Evolutionary conservation across 2,329 filamentous ascomycete species (phyloP), one percentile per base, ranked within the genome.

Genomic region (Acrocalymma vagum): DNA sequence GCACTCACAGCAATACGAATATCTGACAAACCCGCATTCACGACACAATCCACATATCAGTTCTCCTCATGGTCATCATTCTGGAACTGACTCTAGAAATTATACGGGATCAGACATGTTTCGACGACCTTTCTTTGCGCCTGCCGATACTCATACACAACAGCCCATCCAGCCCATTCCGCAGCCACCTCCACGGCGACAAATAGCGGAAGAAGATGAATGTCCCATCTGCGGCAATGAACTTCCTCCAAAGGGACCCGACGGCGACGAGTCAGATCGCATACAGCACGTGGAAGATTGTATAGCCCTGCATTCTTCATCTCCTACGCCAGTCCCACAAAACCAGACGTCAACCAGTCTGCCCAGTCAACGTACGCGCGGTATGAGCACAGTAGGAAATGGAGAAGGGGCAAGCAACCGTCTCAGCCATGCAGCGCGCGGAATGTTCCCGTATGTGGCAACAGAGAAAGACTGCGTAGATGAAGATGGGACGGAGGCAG

Each of bases 141-240:
- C 51, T 28, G 23, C 3, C 33, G 13, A 3, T 26, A 9, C 13
- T 20, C 17, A 24, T n/a, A 10, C 16, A 38, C 50, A 2, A 34
- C 55, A 22, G 9, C 37, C 44, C 42, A n/a, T 37, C 52, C 3
- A 32, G 44, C 9, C 50, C 51, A 30, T 44, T 28, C 6, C 17
- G 14, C 57, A 56, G 15, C 58, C 57, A 9, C 40, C 51, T 13
- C 61, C 57, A 4, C 41, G 61, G 14, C 53, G 59, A 15, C 55
- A 67, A 36, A 63, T 77, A 9, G 54, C 65, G 2, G 88, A 92
- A 63, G 88, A 91, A 60, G 88, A 92, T 61, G 86, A 90, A 57
- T 93, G 88, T 48, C 88, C 88, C 1, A 80, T 92, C 29, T 93
- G 88, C 56, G 87, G 88, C 58, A 71, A 76, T 24, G 86, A 90